Evolutionary conservation across 495 filamentous ascomycete species (phyloP), one percentile per base, ranked within the genome.

Genomic region (Antarctomyces pellizariae): DNA sequence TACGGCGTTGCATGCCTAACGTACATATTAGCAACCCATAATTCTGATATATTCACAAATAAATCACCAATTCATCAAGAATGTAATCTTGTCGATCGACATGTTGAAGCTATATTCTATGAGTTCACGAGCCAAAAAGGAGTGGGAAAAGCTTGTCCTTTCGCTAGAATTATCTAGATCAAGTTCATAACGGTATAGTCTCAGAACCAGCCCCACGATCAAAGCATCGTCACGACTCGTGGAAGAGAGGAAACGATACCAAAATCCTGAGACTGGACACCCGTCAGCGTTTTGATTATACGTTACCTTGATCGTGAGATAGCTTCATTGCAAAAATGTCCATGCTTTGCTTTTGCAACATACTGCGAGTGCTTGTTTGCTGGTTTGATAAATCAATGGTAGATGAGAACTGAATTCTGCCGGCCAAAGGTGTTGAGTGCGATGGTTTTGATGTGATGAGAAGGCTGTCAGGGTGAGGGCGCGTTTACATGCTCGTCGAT

Each of bases 121-220:
- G 29, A 43, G 29, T 25, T 33, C 35, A 34, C 29, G 24, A 35
- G 18, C 28, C 26, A 36, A 42, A 16, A 36, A 31, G 41, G 39
- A 44, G 46, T 52, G 46, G 41, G 49, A 53, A 54, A 62, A 64
- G 68, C 67, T 71, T 67, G 62, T 74, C 61, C 68, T 72, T 73
- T 67, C 69, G 69, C 69, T 71, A 65, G 68, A 61, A 75, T 75
- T 73, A 69, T 71, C 69, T 67, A 71, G 69, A 72, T 75, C 69
- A 75, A 72, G 69, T 75, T 72, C 48, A 52, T 52, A 64, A n/a
- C 62, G 64, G 62, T 67, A 59, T 67, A 61, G 56, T 67, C 62
- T 67, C 62, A 67, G 62, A 62, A 59, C 59, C 43, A 48, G 18
- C 24, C 36, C 45, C 17, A 30, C 24, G 18, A 17, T 33, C 36